Percentiles rank a stretch among this genome's conserved stretches.
Evolutionary conservation across 345 rosid species (phyloP).

Genomic region (Iberis pinnata): DNA sequence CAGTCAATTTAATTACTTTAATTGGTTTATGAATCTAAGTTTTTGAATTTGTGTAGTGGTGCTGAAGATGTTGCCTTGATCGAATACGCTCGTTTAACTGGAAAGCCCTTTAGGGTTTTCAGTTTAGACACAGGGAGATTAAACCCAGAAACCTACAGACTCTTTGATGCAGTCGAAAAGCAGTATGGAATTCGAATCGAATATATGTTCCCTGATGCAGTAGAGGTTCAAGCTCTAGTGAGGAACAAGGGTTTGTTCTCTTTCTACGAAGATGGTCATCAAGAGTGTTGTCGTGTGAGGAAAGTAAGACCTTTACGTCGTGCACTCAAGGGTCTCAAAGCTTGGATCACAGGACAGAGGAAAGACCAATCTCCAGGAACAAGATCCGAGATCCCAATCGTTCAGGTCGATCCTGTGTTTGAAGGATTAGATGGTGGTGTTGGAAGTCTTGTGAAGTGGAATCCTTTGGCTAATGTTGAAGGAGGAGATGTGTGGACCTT

Average conservation of each 20-base stretch:
- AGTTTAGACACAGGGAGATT: slow-evolving; percentile 90
- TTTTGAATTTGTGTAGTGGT: slow-evolving; percentile 47
- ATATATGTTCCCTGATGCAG: slow-evolving; percentile 93
- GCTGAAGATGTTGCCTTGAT: slow-evolving; percentile 97
- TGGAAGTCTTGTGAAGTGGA: slow-evolving; percentile 96
- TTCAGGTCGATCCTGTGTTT: slow-evolving; percentile 84
- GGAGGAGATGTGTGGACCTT: slow-evolving; percentile 76
- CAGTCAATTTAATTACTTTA: not conserved
- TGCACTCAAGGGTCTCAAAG: slow-evolving; percentile 79
- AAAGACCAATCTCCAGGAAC: slow-evolving; percentile 89
- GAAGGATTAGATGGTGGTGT: slow-evolving; percentile 83
- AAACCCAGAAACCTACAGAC: slow-evolving; percentile 72
- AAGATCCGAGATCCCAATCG: slow-evolving; percentile 76
- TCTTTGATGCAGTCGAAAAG: slow-evolving; percentile 70
- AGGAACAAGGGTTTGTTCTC: slow-evolving; percentile 90
- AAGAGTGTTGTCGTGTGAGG: slow-evolving; percentile 95
- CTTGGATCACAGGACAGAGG: slow-evolving; percentile 97
- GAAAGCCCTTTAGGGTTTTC: slow-evolving; percentile 79
- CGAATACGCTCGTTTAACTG: slow-evolving; percentile 81
- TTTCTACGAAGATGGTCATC: slow-evolving; percentile 93
- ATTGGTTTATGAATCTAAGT: not conserved
- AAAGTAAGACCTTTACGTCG: slow-evolving; percentile 91
- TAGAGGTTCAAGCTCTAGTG: slow-evolving; percentile 84
- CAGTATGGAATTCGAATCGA: slow-evolving; percentile 71
- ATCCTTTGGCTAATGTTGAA: slow-evolving; percentile 77